A percentile compares a stretch with the other conserved stretches of the same genome.
Evolutionary conservation across 345 rosid genomes (phyloP).

Genomic region (Cardamine occulta): DNA sequence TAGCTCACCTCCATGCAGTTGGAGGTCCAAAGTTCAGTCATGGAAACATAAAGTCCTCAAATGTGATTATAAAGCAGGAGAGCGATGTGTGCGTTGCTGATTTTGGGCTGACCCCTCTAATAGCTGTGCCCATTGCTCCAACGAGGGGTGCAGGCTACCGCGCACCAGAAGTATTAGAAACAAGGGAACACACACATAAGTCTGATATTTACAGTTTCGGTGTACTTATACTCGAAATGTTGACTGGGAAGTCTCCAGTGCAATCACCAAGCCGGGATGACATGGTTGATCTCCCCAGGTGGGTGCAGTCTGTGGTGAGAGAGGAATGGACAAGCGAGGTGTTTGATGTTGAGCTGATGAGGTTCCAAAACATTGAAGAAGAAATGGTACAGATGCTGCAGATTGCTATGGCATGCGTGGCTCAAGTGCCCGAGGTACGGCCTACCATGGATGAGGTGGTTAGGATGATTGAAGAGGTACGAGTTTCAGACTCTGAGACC

Average conservation of each 20-base stretch:
- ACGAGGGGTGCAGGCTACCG: constrained; percentile 76
- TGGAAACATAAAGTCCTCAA: constrained; percentile 86
- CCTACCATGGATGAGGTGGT: constrained; percentile 81
- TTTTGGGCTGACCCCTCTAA: constrained; percentile 68
- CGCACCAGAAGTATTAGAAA: constrained; percentile 71
- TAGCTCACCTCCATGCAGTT: constrained; percentile 71
- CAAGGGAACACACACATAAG: constrained; percentile 69
- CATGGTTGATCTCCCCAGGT: constrained; percentile 79
- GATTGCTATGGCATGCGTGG: constrained; percentile 80
- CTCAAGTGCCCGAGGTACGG: constrained; percentile 61
- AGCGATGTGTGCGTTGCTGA: constrained; percentile 64
- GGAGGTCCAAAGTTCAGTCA: constrained; percentile 79
- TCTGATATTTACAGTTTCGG: constrained; percentile 84
- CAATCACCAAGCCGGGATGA: constrained; percentile 74
- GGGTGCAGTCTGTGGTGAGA: constrained; percentile 95
- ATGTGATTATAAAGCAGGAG: constrained; percentile 69
- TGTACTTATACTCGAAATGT: constrained; percentile 78
- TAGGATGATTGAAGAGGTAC: constrained; percentile 81
- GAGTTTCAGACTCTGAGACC: constrained; percentile 77
- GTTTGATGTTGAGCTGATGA: constrained; percentile 81
- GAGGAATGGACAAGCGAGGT: constrained; percentile 94
- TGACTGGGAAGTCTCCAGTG: constrained; percentile 75
- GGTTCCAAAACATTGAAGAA: constrained; percentile 73
- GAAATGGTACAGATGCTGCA: constrained; percentile 89
- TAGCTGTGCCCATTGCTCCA: constrained; percentile 65